Percentiles rank a stretch among this genome's conserved stretches.
Conservation (phyloP, 1,284 basidiomycete species). For the Flammula alnicola region DNA sequence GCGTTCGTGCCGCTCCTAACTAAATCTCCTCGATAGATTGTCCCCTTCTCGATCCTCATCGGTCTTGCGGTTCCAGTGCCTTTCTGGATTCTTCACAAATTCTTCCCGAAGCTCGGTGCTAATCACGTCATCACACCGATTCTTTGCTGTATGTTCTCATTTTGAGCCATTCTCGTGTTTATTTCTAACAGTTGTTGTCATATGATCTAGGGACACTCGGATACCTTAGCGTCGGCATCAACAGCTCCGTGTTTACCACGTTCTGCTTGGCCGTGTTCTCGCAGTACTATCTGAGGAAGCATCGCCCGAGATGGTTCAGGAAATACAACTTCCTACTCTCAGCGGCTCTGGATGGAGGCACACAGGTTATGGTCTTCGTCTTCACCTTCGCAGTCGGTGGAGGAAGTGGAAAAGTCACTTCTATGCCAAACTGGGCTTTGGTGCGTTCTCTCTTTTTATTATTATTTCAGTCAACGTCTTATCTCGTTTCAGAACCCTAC, state of each 20-base stretch:
- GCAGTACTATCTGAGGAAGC: constrained; percentile 55
- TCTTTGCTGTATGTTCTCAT: constrained; percentile 39
- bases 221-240: constrained; percentile 56
- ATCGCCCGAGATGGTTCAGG: constrained; percentile 53
- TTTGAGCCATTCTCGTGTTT: constrained; percentile 1
- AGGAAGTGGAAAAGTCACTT: constrained; percentile 49
- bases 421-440: constrained; percentile 53
- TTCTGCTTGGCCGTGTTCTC: constrained; percentile 58
- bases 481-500: constrained; percentile 32
- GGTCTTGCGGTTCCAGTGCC: constrained; percentile 57
- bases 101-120: constrained; percentile 51
- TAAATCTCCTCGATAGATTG: constrained; percentile 38
- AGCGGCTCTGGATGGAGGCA: constrained; percentile 62
- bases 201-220: constrained; percentile 47
- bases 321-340: constrained; percentile 64
- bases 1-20: background rate
- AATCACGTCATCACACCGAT: constrained; percentile 54
- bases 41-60: constrained; percentile 56
- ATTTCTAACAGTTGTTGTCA: too few relatives aligned
- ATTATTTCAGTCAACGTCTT: background rate
- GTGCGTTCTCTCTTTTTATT: constrained; percentile 25
- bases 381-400: constrained; percentile 67
- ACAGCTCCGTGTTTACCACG: constrained; percentile 54
- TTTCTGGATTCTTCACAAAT: constrained; percentile 54
- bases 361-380: constrained; percentile 57